A percentile compares a stretch with the other conserved stretches of the same genome.
Conservation (phyloP, 129 eudicot genomes). For the Heracleum sosnowskyi region DNA sequence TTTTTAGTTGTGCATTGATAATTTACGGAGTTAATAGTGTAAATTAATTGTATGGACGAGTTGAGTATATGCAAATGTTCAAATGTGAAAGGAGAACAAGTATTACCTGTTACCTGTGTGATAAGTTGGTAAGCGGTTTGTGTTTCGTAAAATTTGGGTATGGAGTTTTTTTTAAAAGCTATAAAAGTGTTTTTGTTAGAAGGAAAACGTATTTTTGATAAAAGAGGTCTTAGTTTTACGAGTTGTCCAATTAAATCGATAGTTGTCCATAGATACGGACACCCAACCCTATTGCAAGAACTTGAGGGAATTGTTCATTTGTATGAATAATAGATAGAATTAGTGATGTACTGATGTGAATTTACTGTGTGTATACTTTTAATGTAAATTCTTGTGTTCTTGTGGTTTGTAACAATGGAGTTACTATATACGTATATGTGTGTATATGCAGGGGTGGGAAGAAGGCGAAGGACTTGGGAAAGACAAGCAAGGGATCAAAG, state of each 20-base stretch:
- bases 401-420: not conserved
- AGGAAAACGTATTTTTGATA: not conserved
- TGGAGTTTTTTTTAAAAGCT: not conserved
- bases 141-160: not conserved
- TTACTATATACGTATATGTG: not conserved
- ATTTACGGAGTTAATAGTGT: too few species aligned
- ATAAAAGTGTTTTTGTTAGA: not conserved
- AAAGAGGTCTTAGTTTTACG: not conserved
- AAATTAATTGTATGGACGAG: too few species aligned
- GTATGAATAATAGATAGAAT: not conserved
- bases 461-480: conserved; percentile 99
- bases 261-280: not conserved
- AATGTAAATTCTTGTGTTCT: not conserved
- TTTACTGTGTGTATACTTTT: not conserved
- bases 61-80: not conserved
- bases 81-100: not conserved
- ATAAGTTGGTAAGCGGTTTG: too few species aligned
- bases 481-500: conserved; percentile 97
- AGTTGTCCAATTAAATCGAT: not conserved
- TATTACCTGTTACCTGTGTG: too few species aligned
- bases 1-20: too few species aligned
- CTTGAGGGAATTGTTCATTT: not conserved
- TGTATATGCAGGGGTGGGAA: conserved; percentile 76
- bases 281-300: not conserved
- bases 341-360: not conserved